Conservation (phyloP, 2,329 filamentous ascomycete genomes). For the Alternaria postmessia region DNA sequence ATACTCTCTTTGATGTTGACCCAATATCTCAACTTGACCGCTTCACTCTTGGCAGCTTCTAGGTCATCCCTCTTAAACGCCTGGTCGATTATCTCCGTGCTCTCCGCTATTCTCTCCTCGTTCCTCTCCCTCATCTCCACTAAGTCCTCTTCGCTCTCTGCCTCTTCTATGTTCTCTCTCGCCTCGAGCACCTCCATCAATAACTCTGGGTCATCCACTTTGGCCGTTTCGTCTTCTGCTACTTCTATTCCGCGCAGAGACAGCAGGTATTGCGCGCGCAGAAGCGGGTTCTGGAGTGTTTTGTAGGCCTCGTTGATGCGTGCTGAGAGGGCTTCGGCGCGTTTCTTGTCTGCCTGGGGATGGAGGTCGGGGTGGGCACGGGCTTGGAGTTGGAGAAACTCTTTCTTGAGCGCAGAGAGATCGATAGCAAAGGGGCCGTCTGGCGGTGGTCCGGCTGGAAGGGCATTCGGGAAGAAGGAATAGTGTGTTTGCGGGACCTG, state of each 20-base stretch:
- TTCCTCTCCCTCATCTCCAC: conserved; percentile 69
- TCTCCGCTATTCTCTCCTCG: conserved; percentile 68
- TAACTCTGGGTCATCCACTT: conserved; percentile 74
- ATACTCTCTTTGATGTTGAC: conserved; percentile 83
- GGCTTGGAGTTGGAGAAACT: conserved; percentile 87
- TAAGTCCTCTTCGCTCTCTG: conserved; percentile 68
- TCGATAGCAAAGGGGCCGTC: conserved; percentile 78
- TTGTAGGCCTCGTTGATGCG: conserved; percentile 92
- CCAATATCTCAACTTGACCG: conserved; percentile 87
- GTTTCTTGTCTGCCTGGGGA: conserved; percentile 58
- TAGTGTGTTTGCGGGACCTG: conserved; percentile 69
- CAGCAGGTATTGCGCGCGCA: conserved; percentile 88
- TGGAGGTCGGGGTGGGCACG: conserved; percentile 76
- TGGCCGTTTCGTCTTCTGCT: conserved; percentile 77
- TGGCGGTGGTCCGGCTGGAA: conserved; percentile 81
- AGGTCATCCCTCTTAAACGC: conserved; percentile 74
- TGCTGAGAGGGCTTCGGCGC: conserved; percentile 80
- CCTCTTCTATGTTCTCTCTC: conserved; percentile 66
- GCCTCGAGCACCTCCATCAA: conserved; percentile 83
- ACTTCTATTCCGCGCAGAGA: conserved; percentile 76
- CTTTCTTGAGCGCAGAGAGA: conserved; percentile 72
- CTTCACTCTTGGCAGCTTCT: conserved; percentile 72
- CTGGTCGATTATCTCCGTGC: conserved; percentile 68
- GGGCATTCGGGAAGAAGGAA: conserved; percentile 83
- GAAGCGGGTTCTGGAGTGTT: conserved; percentile 79